Evolutionary conservation across 257 asterid genomes (phyloP).

Genomic region (Leptodermis oblonga): DNA sequence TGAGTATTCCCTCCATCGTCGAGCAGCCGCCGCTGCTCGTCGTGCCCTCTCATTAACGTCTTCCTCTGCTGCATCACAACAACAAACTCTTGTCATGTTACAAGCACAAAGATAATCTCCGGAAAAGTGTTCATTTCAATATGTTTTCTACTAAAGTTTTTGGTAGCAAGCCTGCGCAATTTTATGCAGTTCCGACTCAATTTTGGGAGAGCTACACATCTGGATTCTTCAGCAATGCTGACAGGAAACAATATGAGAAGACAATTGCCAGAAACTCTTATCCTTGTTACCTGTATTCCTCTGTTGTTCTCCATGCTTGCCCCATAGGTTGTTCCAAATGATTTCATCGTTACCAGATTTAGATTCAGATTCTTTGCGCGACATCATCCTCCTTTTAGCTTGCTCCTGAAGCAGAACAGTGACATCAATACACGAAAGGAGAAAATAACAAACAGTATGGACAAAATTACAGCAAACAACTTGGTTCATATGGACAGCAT

Average conservation of each 20-base stretch:
- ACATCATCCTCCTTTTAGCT: slow-evolving; percentile 71
- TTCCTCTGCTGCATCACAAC: slow-evolving; percentile 49
- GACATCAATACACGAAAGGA: background rate
- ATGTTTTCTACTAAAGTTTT: too few relatives aligned
- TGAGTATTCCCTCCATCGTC: slow-evolving; percentile 97
- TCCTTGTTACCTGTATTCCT: slow-evolving; percentile 38
- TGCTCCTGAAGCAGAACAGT: slow-evolving; percentile 44
- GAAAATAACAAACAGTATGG: background rate
- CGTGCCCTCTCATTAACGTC: slow-evolving; percentile 64
- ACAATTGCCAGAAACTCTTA: background rate
- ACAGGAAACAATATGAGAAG: background rate
- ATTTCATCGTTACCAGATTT: slow-evolving; percentile 52
- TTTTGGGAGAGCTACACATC: background rate
- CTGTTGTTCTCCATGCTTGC: slow-evolving; percentile 42
- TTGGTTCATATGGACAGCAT: background rate
- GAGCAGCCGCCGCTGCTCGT: slow-evolving; percentile 93
- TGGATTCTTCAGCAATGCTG: too few relatives aligned
- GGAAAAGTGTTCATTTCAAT: background rate
- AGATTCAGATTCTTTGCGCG: slow-evolving; percentile 66
- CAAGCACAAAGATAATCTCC: background rate
- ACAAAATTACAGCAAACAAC: background rate
- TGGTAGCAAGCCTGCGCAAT: too few relatives aligned
- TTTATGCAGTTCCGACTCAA: too few relatives aligned
- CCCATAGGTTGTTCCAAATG: slow-evolving; percentile 82
- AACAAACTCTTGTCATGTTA: background rate